Evolutionary conservation across 2,329 filamentous ascomycete genomes (phyloP).

Genomic region (Colletotrichum kahawae): DNA sequence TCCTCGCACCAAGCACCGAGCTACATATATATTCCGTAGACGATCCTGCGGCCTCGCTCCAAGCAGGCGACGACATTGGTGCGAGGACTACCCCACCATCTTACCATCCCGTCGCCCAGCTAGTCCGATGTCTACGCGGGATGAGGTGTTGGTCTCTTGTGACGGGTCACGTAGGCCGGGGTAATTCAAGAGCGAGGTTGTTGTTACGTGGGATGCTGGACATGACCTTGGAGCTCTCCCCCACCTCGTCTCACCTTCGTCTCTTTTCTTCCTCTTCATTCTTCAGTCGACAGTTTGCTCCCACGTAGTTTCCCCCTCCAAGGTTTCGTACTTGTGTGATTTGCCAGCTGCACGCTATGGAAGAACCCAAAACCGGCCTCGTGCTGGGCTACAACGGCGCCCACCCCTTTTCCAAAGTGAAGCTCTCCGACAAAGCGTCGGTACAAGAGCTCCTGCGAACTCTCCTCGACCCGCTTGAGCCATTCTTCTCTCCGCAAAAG

Average conservation of each 20-base stretch:
- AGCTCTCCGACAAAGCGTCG: conserved; percentile 54
- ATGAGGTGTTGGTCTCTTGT: not conserved
- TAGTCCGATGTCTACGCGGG: not conserved
- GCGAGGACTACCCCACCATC: not conserved
- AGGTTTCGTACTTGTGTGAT: not conserved
- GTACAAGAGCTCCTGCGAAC: conserved; percentile 67
- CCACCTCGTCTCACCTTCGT: not conserved
- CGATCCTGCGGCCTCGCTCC: not conserved
- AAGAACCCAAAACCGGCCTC: conserved; percentile 20
- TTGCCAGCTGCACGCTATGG: not conserved
- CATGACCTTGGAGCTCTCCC: not conserved
- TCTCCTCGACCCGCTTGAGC: conserved; percentile 72
- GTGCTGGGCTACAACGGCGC: conserved; percentile 55
- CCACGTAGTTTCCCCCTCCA: not conserved
- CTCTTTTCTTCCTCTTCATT: not conserved
- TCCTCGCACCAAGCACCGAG: not conserved
- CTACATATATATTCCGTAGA: not conserved
- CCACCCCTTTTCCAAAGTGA: conserved; percentile 62
- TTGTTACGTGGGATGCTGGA: not conserved
- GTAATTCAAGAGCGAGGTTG: conserved; percentile 13
- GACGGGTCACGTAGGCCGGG: not conserved
- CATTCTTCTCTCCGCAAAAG: conserved; percentile 72
- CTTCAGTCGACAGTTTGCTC: not conserved
- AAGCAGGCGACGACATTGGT: not conserved
- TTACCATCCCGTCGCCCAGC: not conserved